Base-by-base conservation (phyloP, 768 basidiomycete species). In the Boletellus emodensis region DNA sequence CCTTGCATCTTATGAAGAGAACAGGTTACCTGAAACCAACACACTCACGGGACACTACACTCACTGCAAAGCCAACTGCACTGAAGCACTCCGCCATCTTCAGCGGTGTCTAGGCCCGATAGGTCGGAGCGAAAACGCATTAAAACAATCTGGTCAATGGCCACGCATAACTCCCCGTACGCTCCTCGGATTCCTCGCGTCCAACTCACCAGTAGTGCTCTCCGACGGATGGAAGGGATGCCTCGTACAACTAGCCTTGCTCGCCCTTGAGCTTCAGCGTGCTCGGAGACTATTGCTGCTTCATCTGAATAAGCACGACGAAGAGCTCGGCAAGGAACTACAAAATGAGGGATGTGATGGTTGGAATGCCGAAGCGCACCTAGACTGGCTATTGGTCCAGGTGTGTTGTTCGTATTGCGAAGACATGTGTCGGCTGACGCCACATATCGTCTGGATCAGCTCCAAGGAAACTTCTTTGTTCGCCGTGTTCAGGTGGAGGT, bases 401-500 rank as follows among this genome's bases (percentile, higher is more conserved):
- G 44, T 46, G 26, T 28, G 44, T 26, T 17, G 35, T 18, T 11
- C 13, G 10, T 4, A 6, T n/a, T 28, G 5, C 9, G 2, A 6
- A 6, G 2, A 17, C 3, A 14, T 13, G 15, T 32, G 2, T 6
- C 17, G 13, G 13, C 12, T 41, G 10, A 48, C 11, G 24, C 32
- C 7, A 36, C 22, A 11, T 1, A 20, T 14, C 24, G 15, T 20
- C 44, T 8, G 3, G 14, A 35, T 41, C 46, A 80, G 78, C 68
- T 80, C 1, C 75, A 80, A 49, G 60, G 68, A 6, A 66, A 78
- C 41, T 68, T 82, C 33, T 51, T 72, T 4, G 61, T 70, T 32
- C 75, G 80, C 7, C 64, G 68, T 0, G 54, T 79, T 18, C 80
- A 82, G 51, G 59, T 62, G 0, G 43, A 60, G 0, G 63, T 81